A percentile compares a stretch with the other conserved stretches of the same genome.
phyloP scores from a whole-genome alignment of 78 protist species.

The Bodo saltans region DNA sequence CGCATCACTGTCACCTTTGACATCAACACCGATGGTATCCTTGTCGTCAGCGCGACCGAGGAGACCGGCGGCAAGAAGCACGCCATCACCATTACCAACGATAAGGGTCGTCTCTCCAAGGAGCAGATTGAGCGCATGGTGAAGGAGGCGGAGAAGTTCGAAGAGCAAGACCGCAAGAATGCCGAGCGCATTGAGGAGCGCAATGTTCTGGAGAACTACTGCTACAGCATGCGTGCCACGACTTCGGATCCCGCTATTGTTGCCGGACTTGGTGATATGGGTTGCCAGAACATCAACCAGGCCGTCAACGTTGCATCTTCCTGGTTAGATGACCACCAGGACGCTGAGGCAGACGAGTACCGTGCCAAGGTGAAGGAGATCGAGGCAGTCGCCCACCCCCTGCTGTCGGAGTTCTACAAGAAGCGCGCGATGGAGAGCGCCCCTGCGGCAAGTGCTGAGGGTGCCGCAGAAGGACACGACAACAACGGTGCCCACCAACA shows the following conservation, averaged over 20 bases:
- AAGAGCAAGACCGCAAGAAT: slow-evolving; percentile 5
- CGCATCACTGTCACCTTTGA: slow-evolving; percentile 75
- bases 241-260: background rate
- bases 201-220: slow-evolving; percentile 3
- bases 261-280: slow-evolving; percentile 80
- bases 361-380: slow-evolving; percentile 81
- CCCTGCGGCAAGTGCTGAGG: no score
- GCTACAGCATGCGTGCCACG: background rate
- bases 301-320: slow-evolving; percentile 73
- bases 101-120: slow-evolving; percentile 84
- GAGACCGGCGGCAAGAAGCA: slow-evolving; percentile 50
- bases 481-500: no score
- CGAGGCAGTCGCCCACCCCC: slow-evolving; percentile 83
- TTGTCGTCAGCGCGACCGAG: slow-evolving; percentile 82
- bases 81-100: slow-evolving; percentile 91
- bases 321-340: slow-evolving; percentile 85
- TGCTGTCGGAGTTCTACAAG: slow-evolving; percentile 80
- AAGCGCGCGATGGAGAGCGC: background rate
- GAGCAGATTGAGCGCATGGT: slow-evolving; percentile 93
- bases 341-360: slow-evolving; percentile 74
- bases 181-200: background rate
- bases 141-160: slow-evolving; percentile 70
- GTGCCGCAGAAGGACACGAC: no score
- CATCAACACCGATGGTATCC: slow-evolving; percentile 60
- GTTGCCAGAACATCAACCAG: slow-evolving; percentile 54